A percentile compares a stretch with the other conserved stretches of the same genome.
Conservation (phyloP, 345 rosid species). For the Boechera divaricarpa region DNA sequence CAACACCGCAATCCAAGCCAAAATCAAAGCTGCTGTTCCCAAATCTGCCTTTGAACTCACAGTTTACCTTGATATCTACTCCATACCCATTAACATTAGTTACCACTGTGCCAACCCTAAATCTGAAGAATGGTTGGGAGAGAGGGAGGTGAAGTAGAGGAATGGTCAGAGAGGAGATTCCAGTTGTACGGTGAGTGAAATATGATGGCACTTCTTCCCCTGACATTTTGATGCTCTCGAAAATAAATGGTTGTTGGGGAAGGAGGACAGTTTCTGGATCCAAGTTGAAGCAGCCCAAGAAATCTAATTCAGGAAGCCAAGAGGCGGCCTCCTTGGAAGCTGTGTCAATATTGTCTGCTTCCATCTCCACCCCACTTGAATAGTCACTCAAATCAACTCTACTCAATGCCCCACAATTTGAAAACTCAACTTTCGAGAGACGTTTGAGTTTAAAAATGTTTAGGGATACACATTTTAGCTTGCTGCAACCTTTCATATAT, state of each 20-base stretch:
- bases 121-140: no score
- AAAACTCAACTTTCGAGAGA: no score
- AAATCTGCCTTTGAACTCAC: no score
- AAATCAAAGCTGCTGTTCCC: no score
- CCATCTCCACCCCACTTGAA: background rate
- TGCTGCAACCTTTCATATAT: background rate
- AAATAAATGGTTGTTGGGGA: background rate
- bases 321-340: no score
- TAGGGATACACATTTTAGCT: background rate
- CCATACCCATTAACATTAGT: no score
- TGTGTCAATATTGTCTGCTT: background rate
- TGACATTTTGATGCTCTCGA: background rate
- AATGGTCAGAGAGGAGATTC: no score
- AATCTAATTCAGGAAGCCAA: no score
- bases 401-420: background rate
- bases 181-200: no score
- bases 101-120: background rate
- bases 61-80: background rate
- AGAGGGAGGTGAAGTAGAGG: no score
- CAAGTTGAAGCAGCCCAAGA: background rate
- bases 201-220: no score
- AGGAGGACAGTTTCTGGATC: background rate
- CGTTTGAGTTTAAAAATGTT: no score
- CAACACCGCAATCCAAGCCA: accelerated
- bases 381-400: background rate